Conservation (phyloP, 257 asterid species). For the Gentiana dahurica region DNA sequence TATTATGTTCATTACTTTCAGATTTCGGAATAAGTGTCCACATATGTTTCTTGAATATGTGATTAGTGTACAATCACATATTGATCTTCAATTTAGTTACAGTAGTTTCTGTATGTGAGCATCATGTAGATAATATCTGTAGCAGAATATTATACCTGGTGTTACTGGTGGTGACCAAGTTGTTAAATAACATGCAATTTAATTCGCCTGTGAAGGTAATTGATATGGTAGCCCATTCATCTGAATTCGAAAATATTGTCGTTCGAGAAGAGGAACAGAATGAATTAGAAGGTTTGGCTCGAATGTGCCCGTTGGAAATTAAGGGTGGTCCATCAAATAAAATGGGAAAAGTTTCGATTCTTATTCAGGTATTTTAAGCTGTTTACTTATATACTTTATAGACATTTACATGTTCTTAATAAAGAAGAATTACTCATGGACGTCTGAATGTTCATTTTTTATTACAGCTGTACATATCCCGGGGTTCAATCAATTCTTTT, state of each 20-base stretch:
- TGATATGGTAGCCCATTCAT: slow-evolving; percentile 93
- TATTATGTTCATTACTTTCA: not conserved
- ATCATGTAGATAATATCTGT: not conserved
- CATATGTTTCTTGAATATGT: no score
- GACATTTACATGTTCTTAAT: slow-evolving; percentile 7
- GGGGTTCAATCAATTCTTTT: slow-evolving; percentile 73
- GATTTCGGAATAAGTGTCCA: no score
- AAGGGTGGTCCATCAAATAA: slow-evolving; percentile 95
- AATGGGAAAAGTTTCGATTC: slow-evolving; percentile 90
- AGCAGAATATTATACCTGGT: not conserved
- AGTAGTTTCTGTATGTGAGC: not conserved
- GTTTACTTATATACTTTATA: slow-evolving; percentile 9
- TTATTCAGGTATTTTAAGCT: slow-evolving; percentile 64
- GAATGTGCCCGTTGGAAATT: slow-evolving; percentile 71
- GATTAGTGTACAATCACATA: no score
- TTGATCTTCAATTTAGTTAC: no score
- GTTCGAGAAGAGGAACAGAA: slow-evolving; percentile 93
- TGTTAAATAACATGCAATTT: not conserved
- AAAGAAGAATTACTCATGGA: slow-evolving; percentile 13
- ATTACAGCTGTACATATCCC: slow-evolving; percentile 79
- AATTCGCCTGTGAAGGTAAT: slow-evolving; percentile 46
- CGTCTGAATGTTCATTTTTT: slow-evolving; percentile 15
- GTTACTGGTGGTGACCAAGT: not conserved
- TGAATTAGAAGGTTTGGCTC: slow-evolving; percentile 80
- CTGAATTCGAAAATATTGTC: slow-evolving; percentile 93